phyloP scores from a whole-genome alignment of 1,284 basidiomycete genomes.

The Tremellales sp. region DNA sequence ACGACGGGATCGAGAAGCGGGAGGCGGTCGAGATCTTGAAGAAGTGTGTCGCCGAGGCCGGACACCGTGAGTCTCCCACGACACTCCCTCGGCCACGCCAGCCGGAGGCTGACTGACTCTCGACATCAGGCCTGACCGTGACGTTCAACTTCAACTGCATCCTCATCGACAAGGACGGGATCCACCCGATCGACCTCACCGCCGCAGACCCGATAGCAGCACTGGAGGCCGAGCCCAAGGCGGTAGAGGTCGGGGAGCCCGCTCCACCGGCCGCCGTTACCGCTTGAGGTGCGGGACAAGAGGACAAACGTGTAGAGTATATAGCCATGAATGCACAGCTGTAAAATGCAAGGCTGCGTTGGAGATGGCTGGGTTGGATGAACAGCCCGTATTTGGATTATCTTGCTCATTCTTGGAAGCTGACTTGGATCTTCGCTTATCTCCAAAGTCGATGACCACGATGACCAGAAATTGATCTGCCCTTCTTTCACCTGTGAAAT shows the following conservation, averaged over 20 bases:
- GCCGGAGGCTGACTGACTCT: not conserved
- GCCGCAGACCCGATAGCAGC: slow-evolving; percentile 34
- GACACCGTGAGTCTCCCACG: slow-evolving; percentile 58
- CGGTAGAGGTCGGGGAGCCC: slow-evolving; percentile 24
- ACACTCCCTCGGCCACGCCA: no score
- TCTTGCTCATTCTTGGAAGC: no score
- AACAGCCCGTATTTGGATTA: no score
- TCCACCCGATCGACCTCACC: slow-evolving; percentile 63
- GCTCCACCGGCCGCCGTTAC: slow-evolving; percentile 25
- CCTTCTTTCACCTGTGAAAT: no score
- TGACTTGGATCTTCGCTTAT: no score
- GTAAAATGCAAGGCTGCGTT: no score
- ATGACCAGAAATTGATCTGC: no score
- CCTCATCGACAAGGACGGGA: slow-evolving; percentile 84
- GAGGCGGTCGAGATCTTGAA: slow-evolving; percentile 79
- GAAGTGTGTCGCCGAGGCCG: slow-evolving; percentile 83
- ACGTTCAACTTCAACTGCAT: slow-evolving; percentile 83
- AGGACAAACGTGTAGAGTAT: no score
- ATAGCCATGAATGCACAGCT: no score
- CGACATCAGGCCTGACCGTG: slow-evolving; percentile 59
- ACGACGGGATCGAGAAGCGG: slow-evolving; percentile 52
- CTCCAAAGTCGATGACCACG: no score
- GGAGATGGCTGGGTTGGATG: no score
- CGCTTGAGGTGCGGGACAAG: slow-evolving; percentile 5
- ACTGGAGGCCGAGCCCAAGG: slow-evolving; percentile 22